Conservation (phyloP, 192 early-diverging fungal genomes). For the Powellomyces hirtus region DNA sequence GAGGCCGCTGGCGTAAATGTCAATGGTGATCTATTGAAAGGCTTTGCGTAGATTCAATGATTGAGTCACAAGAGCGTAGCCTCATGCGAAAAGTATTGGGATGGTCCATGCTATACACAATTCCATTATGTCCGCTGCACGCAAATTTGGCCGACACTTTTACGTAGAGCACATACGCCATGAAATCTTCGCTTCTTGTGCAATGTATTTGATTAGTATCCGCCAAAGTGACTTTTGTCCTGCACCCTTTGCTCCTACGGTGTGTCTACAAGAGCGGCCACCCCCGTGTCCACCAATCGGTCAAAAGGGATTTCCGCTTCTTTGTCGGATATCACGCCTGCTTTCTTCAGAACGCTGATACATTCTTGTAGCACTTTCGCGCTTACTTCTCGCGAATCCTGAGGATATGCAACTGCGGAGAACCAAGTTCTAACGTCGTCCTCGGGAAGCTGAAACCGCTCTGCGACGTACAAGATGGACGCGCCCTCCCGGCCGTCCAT, state of each 20-base stretch:
- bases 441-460: slow-evolving; percentile 43
- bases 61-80: no score
- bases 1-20: slow-evolving; percentile 44
- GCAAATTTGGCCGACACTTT: no score
- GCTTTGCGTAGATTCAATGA: not conserved
- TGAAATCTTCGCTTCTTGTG: no score
- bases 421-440: slow-evolving; percentile 69
- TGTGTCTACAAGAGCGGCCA: not conserved
- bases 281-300: not conserved
- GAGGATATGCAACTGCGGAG: slow-evolving; percentile 55
- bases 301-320: not conserved
- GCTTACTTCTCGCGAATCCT: slow-evolving; percentile 40
- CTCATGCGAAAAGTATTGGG: no score
- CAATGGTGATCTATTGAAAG: slow-evolving; percentile 35
- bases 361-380: slow-evolving; percentile 46
- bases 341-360: slow-evolving; percentile 52
- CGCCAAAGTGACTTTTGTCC: no score
- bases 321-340: slow-evolving; percentile 40
- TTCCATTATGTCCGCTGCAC: no score
- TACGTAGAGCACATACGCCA: no score
- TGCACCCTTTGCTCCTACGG: not conserved
- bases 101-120: no score
- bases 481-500: slow-evolving; percentile 42
- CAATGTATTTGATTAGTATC: no score
- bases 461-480: slow-evolving; percentile 48